A percentile compares a stretch with the other conserved stretches of the same genome.
phyloP scores from a whole-genome alignment of 148 eudicot genomes.

The Rheum nobile region DNA sequence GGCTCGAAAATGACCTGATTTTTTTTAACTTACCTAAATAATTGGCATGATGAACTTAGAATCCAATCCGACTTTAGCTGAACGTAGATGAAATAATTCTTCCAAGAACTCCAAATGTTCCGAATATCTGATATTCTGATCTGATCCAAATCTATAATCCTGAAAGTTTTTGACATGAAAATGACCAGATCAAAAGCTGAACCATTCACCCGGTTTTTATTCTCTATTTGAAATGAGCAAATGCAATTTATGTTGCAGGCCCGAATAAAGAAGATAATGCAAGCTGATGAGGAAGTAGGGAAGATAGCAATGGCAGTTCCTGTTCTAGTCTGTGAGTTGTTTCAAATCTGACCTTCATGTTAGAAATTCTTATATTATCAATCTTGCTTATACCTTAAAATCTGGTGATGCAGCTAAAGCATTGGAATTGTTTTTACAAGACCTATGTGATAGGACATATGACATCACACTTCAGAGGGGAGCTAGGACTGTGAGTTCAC shows the following conservation, averaged over 20 bases:
- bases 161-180: no score
- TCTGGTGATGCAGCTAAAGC: conserved; percentile 26
- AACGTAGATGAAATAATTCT: not conserved
- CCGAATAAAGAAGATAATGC: conserved; percentile 96
- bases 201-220: not conserved
- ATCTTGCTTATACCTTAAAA: not conserved
- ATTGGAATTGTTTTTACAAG: conserved; percentile 35
- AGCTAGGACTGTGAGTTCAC: conserved; percentile 26
- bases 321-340: conserved; percentile 79
- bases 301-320: conserved; percentile 99
- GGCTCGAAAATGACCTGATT: not conserved
- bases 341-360: not conserved
- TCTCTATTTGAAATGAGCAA: not conserved
- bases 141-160: not conserved
- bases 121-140: not conserved
- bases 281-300: conserved; percentile 98
- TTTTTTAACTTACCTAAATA: no score
- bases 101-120: not conserved
- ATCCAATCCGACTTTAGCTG: not conserved
- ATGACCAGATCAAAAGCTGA: no score
- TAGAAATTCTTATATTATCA: not conserved
- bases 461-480: conserved; percentile 25
- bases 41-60: not conserved
- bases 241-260: conserved; percentile 33
- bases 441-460: conserved; percentile 28